These are phyloP conservation scores for Pseudohalonectria lignicola DNA, from an alignment of 2,329 filamentous ascomycete genomes.

Conservation along the genomic window DNA sequence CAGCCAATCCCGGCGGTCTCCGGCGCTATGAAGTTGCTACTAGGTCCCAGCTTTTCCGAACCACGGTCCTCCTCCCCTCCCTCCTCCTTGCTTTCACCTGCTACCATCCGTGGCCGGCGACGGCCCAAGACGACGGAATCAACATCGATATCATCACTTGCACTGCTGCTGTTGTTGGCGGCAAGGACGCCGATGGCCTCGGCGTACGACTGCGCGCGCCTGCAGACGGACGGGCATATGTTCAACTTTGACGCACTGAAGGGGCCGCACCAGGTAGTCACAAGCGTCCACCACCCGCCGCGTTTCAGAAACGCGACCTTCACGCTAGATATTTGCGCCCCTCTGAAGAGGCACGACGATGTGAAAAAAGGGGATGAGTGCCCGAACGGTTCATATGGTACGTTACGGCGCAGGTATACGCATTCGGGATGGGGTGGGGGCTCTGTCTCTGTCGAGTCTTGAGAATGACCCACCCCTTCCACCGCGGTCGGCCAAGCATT, in stretches of 20 bases:
- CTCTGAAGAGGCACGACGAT: conserved; percentile 51
- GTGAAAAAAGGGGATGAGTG: conserved; percentile 49
- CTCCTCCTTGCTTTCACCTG: too few species aligned
- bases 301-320: conserved; percentile 65
- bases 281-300: conserved; percentile 38
- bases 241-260: conserved; percentile 55
- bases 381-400: conserved; percentile 58
- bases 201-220: conserved; percentile 50
- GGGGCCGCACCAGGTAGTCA: conserved; percentile 60
- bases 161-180: conserved; percentile 78
- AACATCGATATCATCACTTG: conserved; percentile 17
- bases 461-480: too few species aligned
- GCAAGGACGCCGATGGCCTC: conserved; percentile 69
- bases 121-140: too few species aligned
- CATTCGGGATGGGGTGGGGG: neutral
- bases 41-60: too few species aligned
- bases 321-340: conserved; percentile 65
- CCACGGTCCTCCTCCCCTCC: too few species aligned
- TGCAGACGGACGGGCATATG: conserved; percentile 44
- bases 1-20: too few species aligned
- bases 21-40: too few species aligned
- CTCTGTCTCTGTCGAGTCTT: too few species aligned
- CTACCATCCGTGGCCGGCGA: too few species aligned
- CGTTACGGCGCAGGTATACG: neutral
- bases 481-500: too few species aligned